Conservation (phyloP, 2,329 filamentous ascomycete species). For the Penicillium sp. region DNA sequence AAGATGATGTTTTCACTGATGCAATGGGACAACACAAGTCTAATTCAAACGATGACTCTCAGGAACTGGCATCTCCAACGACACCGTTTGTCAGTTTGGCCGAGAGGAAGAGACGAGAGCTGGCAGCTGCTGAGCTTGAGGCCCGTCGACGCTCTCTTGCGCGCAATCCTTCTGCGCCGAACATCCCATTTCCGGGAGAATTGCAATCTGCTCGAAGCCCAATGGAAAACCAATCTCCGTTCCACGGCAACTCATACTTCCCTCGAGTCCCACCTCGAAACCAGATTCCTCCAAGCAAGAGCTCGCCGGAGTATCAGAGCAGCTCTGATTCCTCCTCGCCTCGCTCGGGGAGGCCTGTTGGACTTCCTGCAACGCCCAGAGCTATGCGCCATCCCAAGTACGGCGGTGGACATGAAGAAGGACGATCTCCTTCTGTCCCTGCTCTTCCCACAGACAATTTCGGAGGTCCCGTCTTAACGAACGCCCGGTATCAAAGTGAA, state of each 20-base stretch:
- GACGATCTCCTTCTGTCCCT: constrained; percentile 52
- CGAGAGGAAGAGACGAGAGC: constrained; percentile 65
- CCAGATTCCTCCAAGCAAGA: constrained; percentile 32
- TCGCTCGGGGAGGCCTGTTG: constrained; percentile 54
- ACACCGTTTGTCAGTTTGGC: constrained; percentile 45
- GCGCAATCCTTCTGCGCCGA: constrained; percentile 70
- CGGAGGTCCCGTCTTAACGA: constrained; percentile 31
- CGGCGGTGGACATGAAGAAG: constrained; percentile 40
- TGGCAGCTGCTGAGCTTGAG: constrained; percentile 79
- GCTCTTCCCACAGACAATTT: constrained; percentile 50
- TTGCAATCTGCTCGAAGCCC: constrained; percentile 40
- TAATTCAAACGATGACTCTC: constrained; percentile 16
- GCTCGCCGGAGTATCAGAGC: constrained; percentile 39
- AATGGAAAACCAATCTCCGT: constrained; percentile 43
- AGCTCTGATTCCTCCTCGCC: constrained; percentile 39
- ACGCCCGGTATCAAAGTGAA: constrained; percentile 37
- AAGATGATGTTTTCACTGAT: constrained; percentile 8
- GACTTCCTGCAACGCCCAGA: constrained; percentile 84
- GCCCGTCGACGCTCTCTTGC: constrained; percentile 80
- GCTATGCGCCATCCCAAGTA: constrained; percentile 81
- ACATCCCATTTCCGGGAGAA: constrained; percentile 70
- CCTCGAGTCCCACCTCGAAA: constrained; percentile 32
- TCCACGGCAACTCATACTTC: constrained; percentile 30
- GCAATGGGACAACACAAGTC: constrained; percentile 5
- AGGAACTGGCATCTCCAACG: constrained; percentile 21